A percentile compares a stretch with the other conserved stretches of the same genome.
phyloP scores from a whole-genome alignment of 2,329 filamentous ascomycete genomes.

The Epicoccum sorghinum region DNA sequence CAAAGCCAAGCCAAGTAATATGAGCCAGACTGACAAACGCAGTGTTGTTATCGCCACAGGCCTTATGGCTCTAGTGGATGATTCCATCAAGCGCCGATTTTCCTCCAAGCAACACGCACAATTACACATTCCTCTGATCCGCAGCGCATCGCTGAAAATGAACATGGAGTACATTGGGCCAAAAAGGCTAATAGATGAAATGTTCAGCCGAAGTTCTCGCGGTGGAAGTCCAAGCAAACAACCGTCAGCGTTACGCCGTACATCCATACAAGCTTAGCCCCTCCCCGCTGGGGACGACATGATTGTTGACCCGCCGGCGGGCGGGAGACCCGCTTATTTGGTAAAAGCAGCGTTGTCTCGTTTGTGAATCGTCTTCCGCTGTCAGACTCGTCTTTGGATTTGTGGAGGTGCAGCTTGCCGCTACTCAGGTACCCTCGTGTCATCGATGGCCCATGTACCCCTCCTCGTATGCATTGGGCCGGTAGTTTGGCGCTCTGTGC shows the following conservation, averaged over 20 bases:
- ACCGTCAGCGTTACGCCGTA: slow-evolving; percentile 34
- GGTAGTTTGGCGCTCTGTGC: slow-evolving; percentile 27
- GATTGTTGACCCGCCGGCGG: slow-evolving; percentile 23
- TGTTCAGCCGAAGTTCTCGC: slow-evolving; percentile 60
- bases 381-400: slow-evolving; percentile 32
- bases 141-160: slow-evolving; percentile 58
- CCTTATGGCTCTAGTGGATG: slow-evolving; percentile 84
- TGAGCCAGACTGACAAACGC: slow-evolving; percentile 23
- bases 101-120: slow-evolving; percentile 61
- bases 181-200: slow-evolving; percentile 66
- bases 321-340: slow-evolving; percentile 17
- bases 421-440: slow-evolving; percentile 6
- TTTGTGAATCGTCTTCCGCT: slow-evolving; percentile 16
- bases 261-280: slow-evolving; percentile 19
- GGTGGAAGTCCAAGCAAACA: slow-evolving; percentile 32
- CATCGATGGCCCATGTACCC: slow-evolving; percentile 21
- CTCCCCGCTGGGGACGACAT: slow-evolving; percentile 18
- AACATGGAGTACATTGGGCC: slow-evolving; percentile 68
- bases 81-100: slow-evolving; percentile 85
- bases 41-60: slow-evolving; percentile 92
- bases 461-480: slow-evolving; percentile 13
- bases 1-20: slow-evolving; percentile 26
- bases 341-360: slow-evolving; percentile 26
- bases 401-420: slow-evolving; percentile 18
- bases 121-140: slow-evolving; percentile 59